Percentiles rank a stretch among this genome's conserved stretches.
These are phyloP conservation scores for Geum urbanum DNA, from an alignment of 306 rosid genomes.

Conservation along the genomic window DNA sequence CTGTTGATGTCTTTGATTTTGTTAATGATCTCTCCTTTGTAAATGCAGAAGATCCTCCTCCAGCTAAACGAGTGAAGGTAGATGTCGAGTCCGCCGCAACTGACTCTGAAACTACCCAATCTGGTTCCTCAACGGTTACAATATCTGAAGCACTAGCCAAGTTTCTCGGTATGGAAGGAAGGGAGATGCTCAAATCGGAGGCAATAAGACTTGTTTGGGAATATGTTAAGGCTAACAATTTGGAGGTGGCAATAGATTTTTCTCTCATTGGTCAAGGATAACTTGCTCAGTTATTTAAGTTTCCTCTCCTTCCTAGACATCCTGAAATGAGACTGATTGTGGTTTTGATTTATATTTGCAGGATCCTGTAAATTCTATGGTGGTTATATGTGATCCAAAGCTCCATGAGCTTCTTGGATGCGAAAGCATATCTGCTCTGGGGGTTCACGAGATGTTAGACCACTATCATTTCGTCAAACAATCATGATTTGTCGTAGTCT, in stretches of 20 bases:
- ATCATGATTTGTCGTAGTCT: constrained; percentile 34
- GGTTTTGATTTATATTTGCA: constrained; percentile 19
- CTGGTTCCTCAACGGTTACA: constrained; percentile 38
- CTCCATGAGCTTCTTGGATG: constrained; percentile 70
- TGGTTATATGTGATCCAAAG: constrained; percentile 66
- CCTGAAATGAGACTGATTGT: constrained; percentile 1
- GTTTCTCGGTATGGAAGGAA: constrained; percentile 54
- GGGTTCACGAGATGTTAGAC: constrained; percentile 56
- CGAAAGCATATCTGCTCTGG: constrained; percentile 67
- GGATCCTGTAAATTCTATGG: constrained; percentile 71
- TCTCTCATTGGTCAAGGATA: neutral
- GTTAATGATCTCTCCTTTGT: constrained; percentile 13
- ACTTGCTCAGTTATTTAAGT: constrained; percentile 6
- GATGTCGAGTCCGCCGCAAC: constrained; percentile 40
- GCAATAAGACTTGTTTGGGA: constrained; percentile 70
- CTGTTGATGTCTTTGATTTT: neutral
- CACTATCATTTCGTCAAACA: constrained; percentile 57
- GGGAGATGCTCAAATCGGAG: constrained; percentile 71
- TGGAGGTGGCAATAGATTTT: constrained; percentile 51
- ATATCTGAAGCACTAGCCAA: constrained; percentile 77
- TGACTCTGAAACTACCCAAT: constrained; percentile 40
- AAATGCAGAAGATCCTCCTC: constrained; percentile 45
- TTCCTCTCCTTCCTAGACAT: neutral
- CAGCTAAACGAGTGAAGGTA: constrained; percentile 55
- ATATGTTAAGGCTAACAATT: constrained; percentile 56